These are phyloP conservation scores for Platismatia glauca DNA, from an alignment of 495 filamentous ascomycete species.

Conservation along the genomic window DNA sequence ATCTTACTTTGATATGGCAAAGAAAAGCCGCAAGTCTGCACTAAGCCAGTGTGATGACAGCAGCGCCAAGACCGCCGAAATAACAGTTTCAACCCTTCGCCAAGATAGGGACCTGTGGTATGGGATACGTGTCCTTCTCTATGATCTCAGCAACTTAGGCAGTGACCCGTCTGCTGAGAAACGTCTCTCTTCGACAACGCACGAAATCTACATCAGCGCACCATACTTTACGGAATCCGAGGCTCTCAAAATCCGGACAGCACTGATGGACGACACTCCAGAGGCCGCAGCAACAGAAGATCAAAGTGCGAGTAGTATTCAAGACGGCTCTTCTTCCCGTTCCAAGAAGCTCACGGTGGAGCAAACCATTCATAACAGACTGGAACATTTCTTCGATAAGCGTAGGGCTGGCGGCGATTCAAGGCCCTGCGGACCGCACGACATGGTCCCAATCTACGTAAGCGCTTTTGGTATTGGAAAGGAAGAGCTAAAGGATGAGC, in stretches of 20 bases:
- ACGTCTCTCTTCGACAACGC: conserved; percentile 24
- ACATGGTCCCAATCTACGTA: conserved; percentile 16
- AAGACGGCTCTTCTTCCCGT: conserved; percentile 1
- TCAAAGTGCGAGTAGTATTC: conserved; percentile 10
- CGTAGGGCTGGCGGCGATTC: conserved; percentile 27
- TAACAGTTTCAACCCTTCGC: conserved; percentile 1
- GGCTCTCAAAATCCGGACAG: conserved; percentile 21
- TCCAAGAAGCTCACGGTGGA: conserved; percentile 15
- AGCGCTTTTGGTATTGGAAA: conserved; percentile 11
- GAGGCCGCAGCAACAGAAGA: conserved; percentile 3
- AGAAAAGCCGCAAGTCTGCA: background rate
- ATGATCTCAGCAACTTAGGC: conserved; percentile 17
- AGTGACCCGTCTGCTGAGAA: conserved; percentile 18
- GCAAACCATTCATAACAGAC: conserved; percentile 20
- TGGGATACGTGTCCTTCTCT: conserved; percentile 18
- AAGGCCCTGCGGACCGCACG: conserved; percentile 24
- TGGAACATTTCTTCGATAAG: conserved; percentile 28
- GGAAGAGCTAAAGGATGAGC: conserved; percentile 13
- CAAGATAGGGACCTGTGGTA: conserved; percentile 13
- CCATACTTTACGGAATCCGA: conserved; percentile 27
- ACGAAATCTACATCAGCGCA: conserved; percentile 28
- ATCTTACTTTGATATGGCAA: background rate
- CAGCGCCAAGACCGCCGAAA: background rate
- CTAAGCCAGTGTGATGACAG: background rate
- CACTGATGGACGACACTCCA: conserved; percentile 10